Percentiles rank a stretch among this genome's conserved stretches.
phyloP scores from a whole-genome alignment of 768 basidiomycete species.

The Hortiboletus campestris region DNA sequence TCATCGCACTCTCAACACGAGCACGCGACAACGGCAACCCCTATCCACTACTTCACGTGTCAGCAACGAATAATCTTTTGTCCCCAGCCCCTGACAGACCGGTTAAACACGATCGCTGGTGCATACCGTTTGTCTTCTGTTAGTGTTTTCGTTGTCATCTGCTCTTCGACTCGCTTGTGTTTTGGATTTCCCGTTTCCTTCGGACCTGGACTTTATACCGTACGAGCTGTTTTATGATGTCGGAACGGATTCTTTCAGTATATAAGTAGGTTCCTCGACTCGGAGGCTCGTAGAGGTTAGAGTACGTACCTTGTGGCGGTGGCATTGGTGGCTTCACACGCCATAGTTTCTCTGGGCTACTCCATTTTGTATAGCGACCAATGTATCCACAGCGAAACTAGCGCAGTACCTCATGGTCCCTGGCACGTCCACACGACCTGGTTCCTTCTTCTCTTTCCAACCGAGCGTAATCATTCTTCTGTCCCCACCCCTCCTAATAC shows the following conservation, averaged over 20 bases:
- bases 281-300: neutral
- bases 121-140: constrained; percentile 1
- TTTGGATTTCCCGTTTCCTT: neutral
- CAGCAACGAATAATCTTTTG: constrained; percentile 15
- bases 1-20: neutral
- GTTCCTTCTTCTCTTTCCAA: neutral
- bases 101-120: neutral
- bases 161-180: neutral
- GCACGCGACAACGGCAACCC: neutral
- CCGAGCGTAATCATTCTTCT: neutral
- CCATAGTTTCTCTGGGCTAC: neutral
- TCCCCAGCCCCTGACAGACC: neutral
- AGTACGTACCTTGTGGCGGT: neutral
- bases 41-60: neutral
- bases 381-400: constrained; percentile 24
- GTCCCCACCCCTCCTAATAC: neutral
- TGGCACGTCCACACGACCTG: neutral
- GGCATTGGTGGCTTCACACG: constrained; percentile 8
- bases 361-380: constrained; percentile 7
- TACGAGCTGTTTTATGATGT: neutral
- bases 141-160: neutral
- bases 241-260: neutral
- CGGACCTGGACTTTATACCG: constrained; percentile 1
- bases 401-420: constrained; percentile 20
- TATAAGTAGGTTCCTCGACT: neutral